Conservation (phyloP, 2,329 filamentous ascomycete genomes). For the Fusarium piperis region DNA sequence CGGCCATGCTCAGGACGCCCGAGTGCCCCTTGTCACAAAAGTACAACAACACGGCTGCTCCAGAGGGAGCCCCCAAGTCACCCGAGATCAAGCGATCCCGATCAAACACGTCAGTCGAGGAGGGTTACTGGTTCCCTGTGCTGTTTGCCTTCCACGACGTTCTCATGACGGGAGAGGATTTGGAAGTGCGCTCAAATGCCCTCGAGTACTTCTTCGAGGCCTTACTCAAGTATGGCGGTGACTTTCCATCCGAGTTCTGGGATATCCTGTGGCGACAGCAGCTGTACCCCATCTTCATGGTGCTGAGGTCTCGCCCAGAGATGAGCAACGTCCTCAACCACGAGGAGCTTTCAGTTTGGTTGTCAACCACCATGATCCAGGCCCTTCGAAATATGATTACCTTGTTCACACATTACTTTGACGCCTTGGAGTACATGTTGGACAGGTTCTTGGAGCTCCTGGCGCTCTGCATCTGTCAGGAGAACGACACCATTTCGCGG, state of each 20-base stretch:
- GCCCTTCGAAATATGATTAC: slow-evolving; percentile 98
- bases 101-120: slow-evolving; percentile 87
- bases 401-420: slow-evolving; percentile 98
- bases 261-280: slow-evolving; percentile 98
- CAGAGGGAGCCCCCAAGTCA: slow-evolving; percentile 56
- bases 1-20: slow-evolving; percentile 93
- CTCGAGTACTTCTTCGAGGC: slow-evolving; percentile 98
- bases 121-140: slow-evolving; percentile 98
- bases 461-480: slow-evolving; percentile 96
- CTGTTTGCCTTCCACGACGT: slow-evolving; percentile 99
- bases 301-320: slow-evolving; percentile 93
- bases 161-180: slow-evolving; percentile 97
- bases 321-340: slow-evolving; percentile 96
- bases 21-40: slow-evolving; percentile 89
- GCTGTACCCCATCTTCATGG: slow-evolving; percentile 98
- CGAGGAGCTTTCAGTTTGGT: slow-evolving; percentile 97
- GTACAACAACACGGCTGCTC: slow-evolving; percentile 51
- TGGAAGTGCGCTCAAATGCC: slow-evolving; percentile 91
- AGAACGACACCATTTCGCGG: slow-evolving; percentile 97
- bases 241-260: slow-evolving; percentile 96
- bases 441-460: slow-evolving; percentile 96
- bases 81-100: slow-evolving; percentile 64
- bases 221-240: slow-evolving; percentile 86
- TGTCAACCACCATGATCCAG: slow-evolving; percentile 99
- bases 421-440: slow-evolving; percentile 95